These are phyloP conservation scores for Coccomyxa sp. DNA, from an alignment of 139 green algal genomes.

Conservation along the genomic window DNA sequence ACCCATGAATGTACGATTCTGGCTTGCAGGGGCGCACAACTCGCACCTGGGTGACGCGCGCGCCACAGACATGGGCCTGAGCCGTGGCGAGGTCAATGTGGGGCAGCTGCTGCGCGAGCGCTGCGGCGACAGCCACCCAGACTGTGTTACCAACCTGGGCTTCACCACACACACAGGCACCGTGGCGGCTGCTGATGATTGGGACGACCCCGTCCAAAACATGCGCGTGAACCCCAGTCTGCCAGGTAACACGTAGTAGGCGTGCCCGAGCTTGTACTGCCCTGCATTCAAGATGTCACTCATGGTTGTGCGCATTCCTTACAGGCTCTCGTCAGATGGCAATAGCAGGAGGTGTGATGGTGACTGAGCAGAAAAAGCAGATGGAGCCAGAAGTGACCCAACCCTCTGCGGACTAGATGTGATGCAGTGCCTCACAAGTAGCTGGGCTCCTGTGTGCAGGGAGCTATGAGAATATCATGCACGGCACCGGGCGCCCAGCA, in stretches of 20 bases:
- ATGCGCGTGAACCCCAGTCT: slow-evolving; percentile 15
- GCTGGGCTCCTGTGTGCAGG: slow-evolving; percentile 11
- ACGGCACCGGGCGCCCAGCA: slow-evolving; percentile 11
- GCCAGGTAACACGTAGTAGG: too few species aligned
- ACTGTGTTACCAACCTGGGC: slow-evolving; percentile 20
- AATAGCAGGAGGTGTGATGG: too few species aligned
- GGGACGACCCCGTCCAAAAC: slow-evolving; percentile 32
- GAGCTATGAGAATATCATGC: slow-evolving; percentile 21
- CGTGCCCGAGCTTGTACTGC: background rate
- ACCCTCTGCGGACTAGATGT: background rate
- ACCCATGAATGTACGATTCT: too few species aligned
- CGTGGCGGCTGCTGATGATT: slow-evolving; percentile 56
- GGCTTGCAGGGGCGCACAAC: slow-evolving; percentile 50
- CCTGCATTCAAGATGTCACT: background rate
- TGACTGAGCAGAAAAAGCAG: background rate
- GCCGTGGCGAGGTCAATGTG: slow-evolving; percentile 51
- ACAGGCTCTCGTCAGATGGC: too few species aligned
- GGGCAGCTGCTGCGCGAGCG: slow-evolving; percentile 51
- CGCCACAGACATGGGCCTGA: slow-evolving; percentile 52
- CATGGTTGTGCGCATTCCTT: too few species aligned
- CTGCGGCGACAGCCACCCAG: slow-evolving; percentile 13
- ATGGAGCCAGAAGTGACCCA: background rate
- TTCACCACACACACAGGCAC: slow-evolving; percentile 50
- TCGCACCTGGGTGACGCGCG: slow-evolving; percentile 59
- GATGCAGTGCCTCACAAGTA: too few species aligned